These are phyloP conservation scores for Thamnidium elegans DNA, from an alignment of 192 early-diverging fungal genomes.

Conservation along the genomic window DNA sequence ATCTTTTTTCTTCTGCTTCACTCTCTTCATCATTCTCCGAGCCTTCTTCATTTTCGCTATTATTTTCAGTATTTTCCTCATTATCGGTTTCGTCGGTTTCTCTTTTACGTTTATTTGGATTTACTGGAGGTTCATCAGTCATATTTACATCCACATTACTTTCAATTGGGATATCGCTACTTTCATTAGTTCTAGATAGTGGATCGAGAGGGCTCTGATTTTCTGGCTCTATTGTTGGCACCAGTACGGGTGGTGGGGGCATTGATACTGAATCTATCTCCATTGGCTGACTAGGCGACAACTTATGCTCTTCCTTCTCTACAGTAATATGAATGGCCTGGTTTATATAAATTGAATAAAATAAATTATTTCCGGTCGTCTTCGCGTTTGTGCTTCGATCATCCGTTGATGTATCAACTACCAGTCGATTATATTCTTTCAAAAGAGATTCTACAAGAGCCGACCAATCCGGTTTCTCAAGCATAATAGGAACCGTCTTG, in stretches of 20 bases:
- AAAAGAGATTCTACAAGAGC: not conserved
- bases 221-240: too few species aligned
- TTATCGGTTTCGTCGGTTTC: not conserved
- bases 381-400: not conserved
- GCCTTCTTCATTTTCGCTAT: not conserved
- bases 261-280: too few species aligned
- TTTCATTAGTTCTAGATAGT: too few species aligned
- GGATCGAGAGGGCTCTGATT: too few species aligned
- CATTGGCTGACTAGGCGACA: too few species aligned
- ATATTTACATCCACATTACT: not conserved
- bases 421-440: not conserved
- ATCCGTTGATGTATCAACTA: not conserved
- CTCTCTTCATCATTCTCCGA: constrained; percentile 28
- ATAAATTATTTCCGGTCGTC: not conserved
- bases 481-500: not conserved
- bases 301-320: too few species aligned
- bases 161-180: not conserved
- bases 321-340: not conserved
- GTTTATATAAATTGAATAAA: not conserved
- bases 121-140: not conserved
- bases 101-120: constrained; percentile 4
- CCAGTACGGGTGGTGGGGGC: too few species aligned
- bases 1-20: constrained; percentile 31
- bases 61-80: not conserved
- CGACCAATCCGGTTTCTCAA: not conserved